Evolutionary conservation across 2,329 filamentous ascomycete genomes (phyloP).

Genomic region (Aspergillus tubingensis): DNA sequence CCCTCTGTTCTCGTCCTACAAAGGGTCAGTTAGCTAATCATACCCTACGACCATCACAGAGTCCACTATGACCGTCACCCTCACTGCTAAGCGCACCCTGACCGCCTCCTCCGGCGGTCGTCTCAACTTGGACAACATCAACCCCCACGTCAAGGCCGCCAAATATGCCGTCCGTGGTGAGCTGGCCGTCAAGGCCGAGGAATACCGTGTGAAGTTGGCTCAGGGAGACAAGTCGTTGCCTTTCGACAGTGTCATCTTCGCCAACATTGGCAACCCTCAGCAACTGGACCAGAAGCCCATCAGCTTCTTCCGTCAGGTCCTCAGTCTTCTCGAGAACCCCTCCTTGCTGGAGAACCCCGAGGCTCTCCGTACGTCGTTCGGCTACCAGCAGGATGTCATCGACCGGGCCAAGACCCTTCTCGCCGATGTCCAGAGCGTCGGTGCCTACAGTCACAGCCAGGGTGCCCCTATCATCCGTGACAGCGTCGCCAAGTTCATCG

Average conservation of each 20-base stretch:
- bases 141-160: slow-evolving; percentile 80
- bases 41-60: slow-evolving; percentile 18
- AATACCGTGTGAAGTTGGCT: slow-evolving; percentile 74
- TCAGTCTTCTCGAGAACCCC: slow-evolving; percentile 91
- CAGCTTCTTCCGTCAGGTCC: slow-evolving; percentile 97
- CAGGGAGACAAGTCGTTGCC: slow-evolving; percentile 63
- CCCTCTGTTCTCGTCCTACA: background rate
- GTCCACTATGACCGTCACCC: slow-evolving; percentile 29
- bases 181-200: slow-evolving; percentile 88
- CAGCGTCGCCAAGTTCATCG: slow-evolving; percentile 89
- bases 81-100: slow-evolving; percentile 45
- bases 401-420: slow-evolving; percentile 79
- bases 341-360: slow-evolving; percentile 78
- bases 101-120: slow-evolving; percentile 47
- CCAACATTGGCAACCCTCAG: slow-evolving; percentile 98
- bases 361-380: slow-evolving; percentile 71
- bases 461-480: slow-evolving; percentile 84
- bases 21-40: background rate
- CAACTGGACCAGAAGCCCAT: slow-evolving; percentile 99
- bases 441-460: slow-evolving; percentile 93
- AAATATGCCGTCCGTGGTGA: slow-evolving; percentile 97
- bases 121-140: slow-evolving; percentile 85
- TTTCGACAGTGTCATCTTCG: slow-evolving; percentile 88
- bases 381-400: slow-evolving; percentile 88
- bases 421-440: slow-evolving; percentile 82